A percentile compares a stretch with the other conserved stretches of the same genome.
Conservation (phyloP, 768 basidiomycete genomes). For the Lentinula detonsa region DNA sequence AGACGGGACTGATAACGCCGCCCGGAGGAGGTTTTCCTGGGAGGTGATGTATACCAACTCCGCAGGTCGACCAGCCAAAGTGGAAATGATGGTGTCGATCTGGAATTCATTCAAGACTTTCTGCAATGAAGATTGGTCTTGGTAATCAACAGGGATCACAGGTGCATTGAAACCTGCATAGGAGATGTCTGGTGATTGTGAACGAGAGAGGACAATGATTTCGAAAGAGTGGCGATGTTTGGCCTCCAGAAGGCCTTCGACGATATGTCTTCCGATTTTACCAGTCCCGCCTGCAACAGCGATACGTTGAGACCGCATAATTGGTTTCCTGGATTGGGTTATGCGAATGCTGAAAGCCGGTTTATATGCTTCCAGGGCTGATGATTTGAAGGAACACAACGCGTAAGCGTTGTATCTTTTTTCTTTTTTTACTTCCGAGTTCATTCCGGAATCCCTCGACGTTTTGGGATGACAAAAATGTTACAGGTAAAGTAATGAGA, state of each 20-base stretch:
- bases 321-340: neutral
- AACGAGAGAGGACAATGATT: conserved; percentile 6
- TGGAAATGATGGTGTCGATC: conserved; percentile 7
- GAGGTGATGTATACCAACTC: neutral
- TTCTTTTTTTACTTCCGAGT: neutral
- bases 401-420: neutral
- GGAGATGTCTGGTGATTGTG: neutral
- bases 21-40: conserved; percentile 1
- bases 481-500: no score
- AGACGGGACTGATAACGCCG: neutral
- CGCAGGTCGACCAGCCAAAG: neutral
- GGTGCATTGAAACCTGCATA: neutral
- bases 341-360: neutral
- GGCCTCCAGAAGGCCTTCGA: conserved; percentile 4
- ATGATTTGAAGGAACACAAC: neutral
- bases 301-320: conserved; percentile 4
- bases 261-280: conserved; percentile 3
- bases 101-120: neutral
- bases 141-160: conserved; percentile 2
- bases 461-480: no score
- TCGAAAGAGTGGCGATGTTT: neutral
- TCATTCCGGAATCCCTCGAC: neutral
- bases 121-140: neutral
- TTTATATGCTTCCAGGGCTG: no score
- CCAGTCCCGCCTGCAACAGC: conserved; percentile 5